phyloP scores from a whole-genome alignment of 176 grass and related monocot genomes.

The Oryza meridionalis region DNA sequence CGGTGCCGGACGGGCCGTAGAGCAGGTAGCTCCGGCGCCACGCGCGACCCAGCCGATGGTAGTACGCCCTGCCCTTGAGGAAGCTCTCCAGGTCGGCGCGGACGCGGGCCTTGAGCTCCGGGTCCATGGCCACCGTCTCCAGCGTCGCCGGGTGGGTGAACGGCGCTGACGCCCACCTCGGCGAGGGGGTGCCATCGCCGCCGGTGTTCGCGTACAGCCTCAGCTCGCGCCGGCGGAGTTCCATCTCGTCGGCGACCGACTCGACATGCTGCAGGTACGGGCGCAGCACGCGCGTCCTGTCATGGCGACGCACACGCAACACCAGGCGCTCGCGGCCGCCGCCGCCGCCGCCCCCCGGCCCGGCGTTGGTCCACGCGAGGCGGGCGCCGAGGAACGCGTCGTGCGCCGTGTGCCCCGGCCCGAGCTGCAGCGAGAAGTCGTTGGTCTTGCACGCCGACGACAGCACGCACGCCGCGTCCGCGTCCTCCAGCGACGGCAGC shows the following conservation, averaged over 20 bases:
- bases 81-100: slow-evolving; percentile 77
- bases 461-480: slow-evolving; percentile 65
- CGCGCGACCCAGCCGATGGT: slow-evolving; percentile 81
- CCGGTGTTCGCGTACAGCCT: slow-evolving; percentile 57
- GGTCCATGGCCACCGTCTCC: slow-evolving; percentile 84
- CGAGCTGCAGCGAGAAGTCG: slow-evolving; percentile 78
- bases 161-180: slow-evolving; percentile 53
- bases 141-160: slow-evolving; percentile 89
- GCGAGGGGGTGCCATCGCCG: not conserved
- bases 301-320: slow-evolving; percentile 80
- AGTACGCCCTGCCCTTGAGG: slow-evolving; percentile 81
- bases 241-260: slow-evolving; percentile 82
- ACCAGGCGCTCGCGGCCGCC: slow-evolving; percentile 52
- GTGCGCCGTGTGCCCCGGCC: slow-evolving; percentile 47
- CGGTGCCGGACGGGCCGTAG: slow-evolving; percentile 73
- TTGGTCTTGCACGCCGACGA: slow-evolving; percentile 75
- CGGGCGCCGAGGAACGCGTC: slow-evolving; percentile 86
- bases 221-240: slow-evolving; percentile 63
- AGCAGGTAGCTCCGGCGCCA: slow-evolving; percentile 99
- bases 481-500: slow-evolving; percentile 76
- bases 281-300: slow-evolving; percentile 75
- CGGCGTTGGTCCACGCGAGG: slow-evolving; percentile 68
- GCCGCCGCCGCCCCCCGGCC: not conserved
- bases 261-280: slow-evolving; percentile 94
- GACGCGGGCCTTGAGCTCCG: slow-evolving; percentile 72